Percentiles rank a stretch among this genome's conserved stretches.
These are phyloP conservation scores for Epicoccum sorghinum DNA, from an alignment of 2,329 filamentous ascomycete species.

Conservation along the genomic window DNA sequence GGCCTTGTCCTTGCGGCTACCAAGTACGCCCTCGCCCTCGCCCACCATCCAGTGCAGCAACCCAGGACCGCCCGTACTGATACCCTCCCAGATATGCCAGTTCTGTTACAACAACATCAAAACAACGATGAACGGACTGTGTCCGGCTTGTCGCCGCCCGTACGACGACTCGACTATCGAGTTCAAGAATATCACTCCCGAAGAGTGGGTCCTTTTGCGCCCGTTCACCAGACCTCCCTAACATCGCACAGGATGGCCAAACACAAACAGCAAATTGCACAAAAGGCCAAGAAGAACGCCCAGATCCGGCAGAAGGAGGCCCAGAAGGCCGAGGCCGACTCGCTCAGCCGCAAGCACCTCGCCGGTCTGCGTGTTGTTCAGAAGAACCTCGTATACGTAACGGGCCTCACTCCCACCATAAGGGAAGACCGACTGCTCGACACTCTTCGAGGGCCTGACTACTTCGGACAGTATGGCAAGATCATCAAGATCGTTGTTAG, in stretches of 20 bases:
- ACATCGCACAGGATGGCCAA: conserved; percentile 65
- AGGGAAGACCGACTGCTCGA: conserved; percentile 91
- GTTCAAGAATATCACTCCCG: conserved; percentile 91
- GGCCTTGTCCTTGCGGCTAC: conserved; percentile 95
- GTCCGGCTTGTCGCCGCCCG: conserved; percentile 92
- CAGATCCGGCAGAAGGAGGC: conserved; percentile 90
- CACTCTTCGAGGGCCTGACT: conserved; percentile 86
- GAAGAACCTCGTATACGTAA: conserved; percentile 98
- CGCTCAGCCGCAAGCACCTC: conserved; percentile 92
- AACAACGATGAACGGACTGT: conserved; percentile 95
- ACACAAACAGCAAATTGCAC: conserved; percentile 74
- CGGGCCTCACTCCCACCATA: conserved; percentile 87
- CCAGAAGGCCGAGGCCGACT: conserved; percentile 95
- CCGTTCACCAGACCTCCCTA: conserved; percentile 25
- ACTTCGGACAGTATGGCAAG: conserved; percentile 97
- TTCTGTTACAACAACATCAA: conserved; percentile 99
- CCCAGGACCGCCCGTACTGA: conserved; percentile 28
- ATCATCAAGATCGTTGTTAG: conserved; percentile 99
- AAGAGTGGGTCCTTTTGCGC: conserved; percentile 73
- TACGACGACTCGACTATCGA: conserved; percentile 98
- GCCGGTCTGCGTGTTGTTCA: conserved; percentile 95
- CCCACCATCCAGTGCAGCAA: background rate
- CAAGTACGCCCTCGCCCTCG: conserved; percentile 68
- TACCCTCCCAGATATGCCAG: conserved; percentile 76
- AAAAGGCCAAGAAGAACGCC: conserved; percentile 92